These are phyloP conservation scores for Rhynchospora pubera DNA, from an alignment of 176 grass and related monocot genomes.

Conservation along the genomic window DNA sequence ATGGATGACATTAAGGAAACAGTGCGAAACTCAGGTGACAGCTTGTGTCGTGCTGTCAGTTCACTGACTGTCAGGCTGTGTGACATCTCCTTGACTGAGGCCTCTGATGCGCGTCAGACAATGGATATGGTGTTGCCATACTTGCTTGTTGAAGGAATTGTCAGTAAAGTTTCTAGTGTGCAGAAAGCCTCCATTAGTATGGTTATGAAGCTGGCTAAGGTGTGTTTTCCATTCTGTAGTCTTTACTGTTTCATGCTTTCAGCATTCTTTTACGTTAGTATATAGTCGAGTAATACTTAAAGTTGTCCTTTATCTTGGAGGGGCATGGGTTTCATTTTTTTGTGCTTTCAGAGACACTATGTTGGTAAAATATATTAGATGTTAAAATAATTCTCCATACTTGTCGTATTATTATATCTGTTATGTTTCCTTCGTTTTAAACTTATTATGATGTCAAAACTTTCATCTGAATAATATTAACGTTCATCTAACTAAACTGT, in stretches of 20 bases:
- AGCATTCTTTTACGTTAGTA: not conserved
- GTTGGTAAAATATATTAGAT: not conserved
- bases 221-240: slow-evolving; percentile 26
- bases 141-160: slow-evolving; percentile 88
- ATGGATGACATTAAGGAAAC: slow-evolving; percentile 99
- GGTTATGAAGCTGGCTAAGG: slow-evolving; percentile 97
- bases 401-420: not conserved
- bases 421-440: not conserved
- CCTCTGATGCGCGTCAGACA: slow-evolving; percentile 78
- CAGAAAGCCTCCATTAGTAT: slow-evolving; percentile 86
- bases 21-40: slow-evolving; percentile 88
- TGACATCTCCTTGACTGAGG: slow-evolving; percentile 68
- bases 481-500: not conserved
- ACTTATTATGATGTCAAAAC: not conserved
- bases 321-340: not conserved
- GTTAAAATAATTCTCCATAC: not conserved
- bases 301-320: not conserved
- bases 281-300: not conserved
- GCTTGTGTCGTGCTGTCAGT: slow-evolving; percentile 76
- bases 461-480: not conserved
- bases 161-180: slow-evolving; percentile 91
- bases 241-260: not conserved
- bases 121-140: slow-evolving; percentile 86
- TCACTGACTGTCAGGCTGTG: slow-evolving; percentile 79
- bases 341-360: not conserved